Conservation (phyloP, 116 monocot genomes). For the Posidonia oceanica region DNA sequence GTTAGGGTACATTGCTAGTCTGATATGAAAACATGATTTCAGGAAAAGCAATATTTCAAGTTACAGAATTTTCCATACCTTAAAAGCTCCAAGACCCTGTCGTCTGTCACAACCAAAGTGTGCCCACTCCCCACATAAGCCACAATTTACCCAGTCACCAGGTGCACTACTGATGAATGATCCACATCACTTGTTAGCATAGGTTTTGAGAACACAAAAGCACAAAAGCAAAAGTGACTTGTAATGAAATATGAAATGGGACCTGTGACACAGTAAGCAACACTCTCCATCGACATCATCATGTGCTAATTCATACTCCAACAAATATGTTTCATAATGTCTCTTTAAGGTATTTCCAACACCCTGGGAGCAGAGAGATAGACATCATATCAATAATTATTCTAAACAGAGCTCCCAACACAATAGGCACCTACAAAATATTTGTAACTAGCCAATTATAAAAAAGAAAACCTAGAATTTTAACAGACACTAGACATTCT, state of each 20-base stretch:
- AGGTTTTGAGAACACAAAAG: background rate
- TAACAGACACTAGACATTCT: too few species aligned
- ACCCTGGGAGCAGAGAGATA: constrained; percentile 37
- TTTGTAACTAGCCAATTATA: too few species aligned
- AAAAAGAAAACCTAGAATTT: too few species aligned
- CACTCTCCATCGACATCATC: constrained; percentile 98
- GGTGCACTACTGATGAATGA: constrained; percentile 77
- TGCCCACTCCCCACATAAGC: constrained; percentile 95
- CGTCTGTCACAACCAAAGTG: constrained; percentile 97
- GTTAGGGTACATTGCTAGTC: background rate
- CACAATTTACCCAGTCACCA: constrained; percentile 99
- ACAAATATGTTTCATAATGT: constrained; percentile 91
- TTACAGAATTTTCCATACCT: constrained; percentile 30
- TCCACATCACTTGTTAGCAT: background rate
- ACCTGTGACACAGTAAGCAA: constrained; percentile 94
- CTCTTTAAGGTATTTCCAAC: constrained; percentile 96
- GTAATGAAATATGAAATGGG: background rate
- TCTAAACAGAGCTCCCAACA: background rate
- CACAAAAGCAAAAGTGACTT: background rate
- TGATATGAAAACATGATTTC: background rate
- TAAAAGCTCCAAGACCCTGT: constrained; percentile 92
- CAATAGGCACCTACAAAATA: too few species aligned
- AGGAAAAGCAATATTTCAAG: too few species aligned
- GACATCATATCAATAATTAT: background rate
- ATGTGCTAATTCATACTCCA: constrained; percentile 97